Evolutionary conservation across 345 rosid genomes (phyloP).

Genomic region (Eucalyptus erythrocorys): DNA sequence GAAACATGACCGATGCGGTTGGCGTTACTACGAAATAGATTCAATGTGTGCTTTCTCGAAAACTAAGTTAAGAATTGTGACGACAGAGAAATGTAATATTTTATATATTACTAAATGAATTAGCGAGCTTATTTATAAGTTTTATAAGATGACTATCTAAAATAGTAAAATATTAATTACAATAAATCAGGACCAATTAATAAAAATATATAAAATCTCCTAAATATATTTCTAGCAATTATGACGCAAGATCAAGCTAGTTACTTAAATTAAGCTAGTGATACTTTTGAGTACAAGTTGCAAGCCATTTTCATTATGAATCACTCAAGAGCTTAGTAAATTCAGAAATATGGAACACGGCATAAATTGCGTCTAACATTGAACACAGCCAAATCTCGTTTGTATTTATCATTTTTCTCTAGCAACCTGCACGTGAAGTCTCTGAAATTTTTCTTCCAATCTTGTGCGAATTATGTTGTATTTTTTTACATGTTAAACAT

Average conservation of each 20-base stretch:
- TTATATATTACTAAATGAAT: background rate
- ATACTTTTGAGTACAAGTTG: background rate
- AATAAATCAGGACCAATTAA: background rate
- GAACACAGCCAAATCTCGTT: background rate
- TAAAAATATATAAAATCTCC: background rate
- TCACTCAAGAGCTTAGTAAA: background rate
- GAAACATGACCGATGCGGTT: background rate
- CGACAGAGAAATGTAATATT: background rate
- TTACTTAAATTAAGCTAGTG: background rate
- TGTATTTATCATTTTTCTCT: background rate
- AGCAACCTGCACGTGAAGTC: background rate
- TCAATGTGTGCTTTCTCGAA: background rate
- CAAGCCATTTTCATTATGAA: background rate
- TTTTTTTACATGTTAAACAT: background rate
- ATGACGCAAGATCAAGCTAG: accelerated
- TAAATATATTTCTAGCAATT: background rate
- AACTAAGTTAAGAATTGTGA: background rate
- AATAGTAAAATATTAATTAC: background rate
- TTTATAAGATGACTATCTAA: background rate
- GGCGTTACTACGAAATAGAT: background rate
- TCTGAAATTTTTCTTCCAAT: background rate
- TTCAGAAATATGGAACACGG: background rate
- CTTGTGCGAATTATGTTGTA: background rate
- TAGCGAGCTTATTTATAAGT: background rate
- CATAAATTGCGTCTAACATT: background rate